Percentiles rank a stretch among this genome's conserved stretches.
phyloP scores from a whole-genome alignment of 768 basidiomycete species.

The Mycena epipterygia region DNA sequence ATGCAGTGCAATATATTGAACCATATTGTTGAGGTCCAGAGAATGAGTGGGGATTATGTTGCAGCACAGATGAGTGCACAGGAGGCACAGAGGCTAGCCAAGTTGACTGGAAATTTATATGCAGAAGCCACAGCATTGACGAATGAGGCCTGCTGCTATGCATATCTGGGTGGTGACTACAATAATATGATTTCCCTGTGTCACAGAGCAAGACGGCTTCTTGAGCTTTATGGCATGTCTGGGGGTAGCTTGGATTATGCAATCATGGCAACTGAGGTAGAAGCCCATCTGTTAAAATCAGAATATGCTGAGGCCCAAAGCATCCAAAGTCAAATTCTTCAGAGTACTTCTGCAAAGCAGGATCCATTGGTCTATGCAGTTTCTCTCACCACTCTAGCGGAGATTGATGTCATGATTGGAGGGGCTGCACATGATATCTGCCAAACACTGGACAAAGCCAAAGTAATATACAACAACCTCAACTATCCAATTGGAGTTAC shows the following conservation, averaged over 20 bases:
- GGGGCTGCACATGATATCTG: not conserved
- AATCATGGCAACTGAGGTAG: not conserved
- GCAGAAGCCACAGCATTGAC: not conserved
- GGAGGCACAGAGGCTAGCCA: not conserved
- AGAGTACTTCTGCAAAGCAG: not conserved
- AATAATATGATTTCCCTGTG: not conserved
- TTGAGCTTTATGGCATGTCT: not conserved
- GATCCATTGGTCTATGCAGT: not conserved
- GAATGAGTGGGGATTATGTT: not conserved
- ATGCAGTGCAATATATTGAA: not conserved
- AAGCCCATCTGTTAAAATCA: not conserved
- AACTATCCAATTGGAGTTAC: not conserved
- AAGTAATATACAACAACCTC: not conserved
- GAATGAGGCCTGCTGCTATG: not conserved
- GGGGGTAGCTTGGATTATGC: not conserved
- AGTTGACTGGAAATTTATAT: not conserved
- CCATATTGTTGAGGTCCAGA: not conserved
- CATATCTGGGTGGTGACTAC: not conserved
- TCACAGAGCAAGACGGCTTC: not conserved
- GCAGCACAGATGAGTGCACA: not conserved
- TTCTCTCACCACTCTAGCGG: not conserved
- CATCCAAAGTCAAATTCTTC: not conserved
- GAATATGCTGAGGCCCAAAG: not conserved
- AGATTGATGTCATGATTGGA: not conserved
- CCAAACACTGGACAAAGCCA: not conserved